phyloP scores from a whole-genome alignment of 352 stramenopile genomes.

The Phytophthora constricta region DNA sequence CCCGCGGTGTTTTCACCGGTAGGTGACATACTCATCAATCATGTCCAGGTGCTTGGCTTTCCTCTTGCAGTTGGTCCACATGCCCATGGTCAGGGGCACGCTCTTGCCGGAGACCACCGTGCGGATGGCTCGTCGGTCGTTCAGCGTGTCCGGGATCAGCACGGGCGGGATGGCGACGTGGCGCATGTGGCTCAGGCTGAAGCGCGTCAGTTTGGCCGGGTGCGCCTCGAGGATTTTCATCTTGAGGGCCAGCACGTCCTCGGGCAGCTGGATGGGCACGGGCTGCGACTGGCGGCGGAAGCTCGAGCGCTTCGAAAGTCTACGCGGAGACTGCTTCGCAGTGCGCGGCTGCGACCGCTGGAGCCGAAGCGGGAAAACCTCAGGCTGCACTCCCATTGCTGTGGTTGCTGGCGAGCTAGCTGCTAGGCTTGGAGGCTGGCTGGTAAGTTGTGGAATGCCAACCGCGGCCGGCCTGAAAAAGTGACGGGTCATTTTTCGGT shows the following conservation, averaged over 20 bases:
- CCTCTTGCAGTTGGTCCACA: slow-evolving; percentile 56
- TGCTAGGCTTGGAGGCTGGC: slow-evolving; percentile 1
- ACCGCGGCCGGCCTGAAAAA: slow-evolving; percentile 25
- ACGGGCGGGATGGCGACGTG: slow-evolving; percentile 56
- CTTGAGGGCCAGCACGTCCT: slow-evolving; percentile 55
- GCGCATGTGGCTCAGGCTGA: slow-evolving; percentile 61
- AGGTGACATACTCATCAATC: slow-evolving; percentile 57
- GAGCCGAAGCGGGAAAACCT: slow-evolving; percentile 30
- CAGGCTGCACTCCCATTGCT: slow-evolving; percentile 39
- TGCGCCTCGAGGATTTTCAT: slow-evolving; percentile 52
- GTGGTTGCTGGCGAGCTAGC: background rate
- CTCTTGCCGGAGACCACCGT: slow-evolving; percentile 52
- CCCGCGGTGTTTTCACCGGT: slow-evolving; percentile 30
- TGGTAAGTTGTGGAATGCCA: slow-evolving; percentile 37
- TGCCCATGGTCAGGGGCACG: slow-evolving; percentile 53
- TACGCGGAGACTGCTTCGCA: slow-evolving; percentile 26
- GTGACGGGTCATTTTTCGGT: slow-evolving; percentile 37
- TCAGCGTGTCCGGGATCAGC: slow-evolving; percentile 50
- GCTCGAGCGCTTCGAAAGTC: slow-evolving; percentile 33
- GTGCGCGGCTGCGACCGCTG: slow-evolving; percentile 30
- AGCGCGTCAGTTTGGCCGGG: slow-evolving; percentile 51
- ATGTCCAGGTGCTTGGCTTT: slow-evolving; percentile 49
- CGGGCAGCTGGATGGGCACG: slow-evolving; percentile 33
- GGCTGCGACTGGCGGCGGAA: slow-evolving; percentile 29
- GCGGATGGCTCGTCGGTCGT: slow-evolving; percentile 38